These are phyloP conservation scores for Chloranthus sessilifolius DNA, from an alignment of 164 flowering plant species.

Conservation along the genomic window DNA sequence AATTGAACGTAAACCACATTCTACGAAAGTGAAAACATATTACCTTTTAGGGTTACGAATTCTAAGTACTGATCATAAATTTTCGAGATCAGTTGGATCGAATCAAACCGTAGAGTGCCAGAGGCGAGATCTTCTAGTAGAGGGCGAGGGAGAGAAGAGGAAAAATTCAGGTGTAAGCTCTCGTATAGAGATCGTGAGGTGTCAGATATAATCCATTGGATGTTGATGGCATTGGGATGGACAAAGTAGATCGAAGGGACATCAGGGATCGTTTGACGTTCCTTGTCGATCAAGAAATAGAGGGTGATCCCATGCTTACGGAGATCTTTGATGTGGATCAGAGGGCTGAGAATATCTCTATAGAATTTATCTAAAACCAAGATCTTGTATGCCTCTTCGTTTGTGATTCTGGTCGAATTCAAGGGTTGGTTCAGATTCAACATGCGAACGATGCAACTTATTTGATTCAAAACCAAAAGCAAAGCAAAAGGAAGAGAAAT, in stretches of 20 bases:
- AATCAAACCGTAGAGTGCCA: conserved; percentile 50
- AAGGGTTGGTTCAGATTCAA: conserved; percentile 86
- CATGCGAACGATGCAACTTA: conserved; percentile 80
- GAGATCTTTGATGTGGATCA: conserved; percentile 89
- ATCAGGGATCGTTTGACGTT: conserved; percentile 78
- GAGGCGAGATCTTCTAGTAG: conserved; percentile 83
- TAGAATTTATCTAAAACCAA: conserved; percentile 75
- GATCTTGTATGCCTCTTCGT: conserved; percentile 87
- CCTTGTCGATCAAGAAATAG: conserved; percentile 83
- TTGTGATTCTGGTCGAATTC: conserved; percentile 27
- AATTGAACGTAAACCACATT: conserved; percentile 59
- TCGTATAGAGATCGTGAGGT: conserved; percentile 62
- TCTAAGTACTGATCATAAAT: conserved; percentile 95
- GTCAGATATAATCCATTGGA: conserved; percentile 63
- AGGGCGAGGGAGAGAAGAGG: conserved; percentile 75
- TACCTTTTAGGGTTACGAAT: conserved; percentile 79
- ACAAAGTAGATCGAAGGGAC: conserved; percentile 95
- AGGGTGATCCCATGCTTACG: conserved; percentile 94
- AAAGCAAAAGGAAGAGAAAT: too few species aligned
- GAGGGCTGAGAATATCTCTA: conserved; percentile 73
- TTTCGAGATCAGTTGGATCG: conserved; percentile 59
- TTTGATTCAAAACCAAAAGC: too few species aligned
- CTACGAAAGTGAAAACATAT: conserved; percentile 74
- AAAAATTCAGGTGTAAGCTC: conserved; percentile 80
- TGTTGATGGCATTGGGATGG: conserved; percentile 46